These are phyloP conservation scores for Neurospora sublineolata DNA, from an alignment of 495 filamentous ascomycete species.

Conservation along the genomic window DNA sequence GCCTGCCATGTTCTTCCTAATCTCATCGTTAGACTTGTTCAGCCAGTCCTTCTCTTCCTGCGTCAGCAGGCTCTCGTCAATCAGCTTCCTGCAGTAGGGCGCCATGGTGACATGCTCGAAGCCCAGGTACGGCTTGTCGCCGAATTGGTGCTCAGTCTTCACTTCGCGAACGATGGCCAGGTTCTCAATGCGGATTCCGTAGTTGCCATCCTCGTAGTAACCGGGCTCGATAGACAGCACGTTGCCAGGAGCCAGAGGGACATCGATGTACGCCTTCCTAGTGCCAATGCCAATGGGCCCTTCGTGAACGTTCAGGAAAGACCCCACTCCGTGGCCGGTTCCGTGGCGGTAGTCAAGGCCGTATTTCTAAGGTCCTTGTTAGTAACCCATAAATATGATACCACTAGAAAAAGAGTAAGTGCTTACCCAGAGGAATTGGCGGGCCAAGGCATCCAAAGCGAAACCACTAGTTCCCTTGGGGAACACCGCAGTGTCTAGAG, in stretches of 20 bases:
- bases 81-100: conserved; percentile 82
- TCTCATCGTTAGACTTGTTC: conserved; percentile 72
- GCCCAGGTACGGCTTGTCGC: conserved; percentile 84
- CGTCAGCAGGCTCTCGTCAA: conserved; percentile 63
- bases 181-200: conserved; percentile 97
- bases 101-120: conserved; percentile 98
- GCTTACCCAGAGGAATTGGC: conserved; percentile 79
- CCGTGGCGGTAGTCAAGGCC: conserved; percentile 94
- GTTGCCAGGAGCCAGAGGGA: conserved; percentile 79
- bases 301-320: conserved; percentile 89
- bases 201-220: conserved; percentile 95
- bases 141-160: conserved; percentile 75
- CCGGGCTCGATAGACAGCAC: conserved; percentile 93
- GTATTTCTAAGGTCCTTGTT: conserved; percentile 38
- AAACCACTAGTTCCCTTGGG: conserved; percentile 93
- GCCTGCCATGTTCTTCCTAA: conserved; percentile 70
- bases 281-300: conserved; percentile 95
- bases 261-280: conserved; percentile 81
- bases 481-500: conserved; percentile 75
- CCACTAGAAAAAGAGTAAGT: background rate
- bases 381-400: background rate
- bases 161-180: conserved; percentile 81
- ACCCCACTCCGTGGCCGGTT: conserved; percentile 93
- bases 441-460: conserved; percentile 77
- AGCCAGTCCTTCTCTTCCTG: conserved; percentile 75